These are phyloP conservation scores for Ichthyophthirius multifiliis DNA, from an alignment of 169 alveolate genomes.

Conservation along the genomic window DNA sequence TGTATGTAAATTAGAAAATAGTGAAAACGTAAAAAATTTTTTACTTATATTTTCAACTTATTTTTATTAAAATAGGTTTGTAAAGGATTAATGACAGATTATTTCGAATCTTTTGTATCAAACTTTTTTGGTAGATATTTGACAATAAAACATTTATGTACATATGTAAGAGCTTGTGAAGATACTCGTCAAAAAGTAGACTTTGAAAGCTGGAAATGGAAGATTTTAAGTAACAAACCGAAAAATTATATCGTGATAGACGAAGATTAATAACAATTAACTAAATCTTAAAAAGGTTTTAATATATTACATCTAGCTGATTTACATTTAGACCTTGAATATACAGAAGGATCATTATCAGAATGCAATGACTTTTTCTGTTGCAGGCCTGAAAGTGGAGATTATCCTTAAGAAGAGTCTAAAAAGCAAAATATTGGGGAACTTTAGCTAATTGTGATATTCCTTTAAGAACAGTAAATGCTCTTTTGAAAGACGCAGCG, in stretches of 20 bases:
- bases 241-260: no score
- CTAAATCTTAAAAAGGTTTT: neutral
- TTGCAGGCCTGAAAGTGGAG: constrained; percentile 35
- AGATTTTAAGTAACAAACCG: constrained; percentile 1
- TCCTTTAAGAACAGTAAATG: constrained; percentile 27
- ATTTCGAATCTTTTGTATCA: neutral
- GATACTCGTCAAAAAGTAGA: neutral
- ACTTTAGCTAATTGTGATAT: constrained; percentile 29
- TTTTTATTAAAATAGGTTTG: neutral
- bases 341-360: constrained; percentile 20
- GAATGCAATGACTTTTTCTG: constrained; percentile 22
- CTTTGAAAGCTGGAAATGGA: neutral
- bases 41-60: no score
- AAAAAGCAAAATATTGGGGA: constrained; percentile 41
- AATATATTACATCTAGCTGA: constrained; percentile 22
- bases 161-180: constrained; percentile 14
- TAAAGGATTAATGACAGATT: neutral
- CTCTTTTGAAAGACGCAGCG: neutral
- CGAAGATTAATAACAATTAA: neutral
- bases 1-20: no score
- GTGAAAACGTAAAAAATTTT: no score
- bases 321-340: constrained; percentile 37
- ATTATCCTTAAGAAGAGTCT: constrained; percentile 1
- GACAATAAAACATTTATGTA: constrained; percentile 15
- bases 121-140: neutral